phyloP scores from a whole-genome alignment of 345 rosid species.

The Brassica napus region Da-Ae NC_063434.1:28135001-28135500 shows the following conservation, averaged over 20 bases:
- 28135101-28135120: not conserved
- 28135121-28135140: not conserved
- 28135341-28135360: slow-evolving; percentile 46
- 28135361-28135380: slow-evolving; percentile 46
- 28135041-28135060: not conserved
- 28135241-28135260: slow-evolving; percentile 48
- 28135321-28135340: slow-evolving; percentile 47
- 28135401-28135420: slow-evolving; percentile 56
- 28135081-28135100: not conserved
- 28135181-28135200: slow-evolving; percentile 8
- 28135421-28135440: slow-evolving; percentile 64
- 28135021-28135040: not conserved
- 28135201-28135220: not conserved
- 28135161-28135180: not conserved
- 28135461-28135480: slow-evolving; percentile 65
- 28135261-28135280: slow-evolving; percentile 57
- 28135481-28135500: slow-evolving; percentile 56
- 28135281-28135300: slow-evolving; percentile 61
- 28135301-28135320: slow-evolving; percentile 62
- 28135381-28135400: slow-evolving; percentile 65
- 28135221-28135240: not conserved
- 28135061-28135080: not conserved
- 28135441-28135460: slow-evolving; percentile 76
- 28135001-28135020: not conserved
- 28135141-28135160: not conserved